Percentiles rank a stretch among this genome's conserved stretches.
These are phyloP conservation scores for Cornus suecica DNA, from an alignment of 148 eudicot genomes.

Conservation along the genomic window DNA sequence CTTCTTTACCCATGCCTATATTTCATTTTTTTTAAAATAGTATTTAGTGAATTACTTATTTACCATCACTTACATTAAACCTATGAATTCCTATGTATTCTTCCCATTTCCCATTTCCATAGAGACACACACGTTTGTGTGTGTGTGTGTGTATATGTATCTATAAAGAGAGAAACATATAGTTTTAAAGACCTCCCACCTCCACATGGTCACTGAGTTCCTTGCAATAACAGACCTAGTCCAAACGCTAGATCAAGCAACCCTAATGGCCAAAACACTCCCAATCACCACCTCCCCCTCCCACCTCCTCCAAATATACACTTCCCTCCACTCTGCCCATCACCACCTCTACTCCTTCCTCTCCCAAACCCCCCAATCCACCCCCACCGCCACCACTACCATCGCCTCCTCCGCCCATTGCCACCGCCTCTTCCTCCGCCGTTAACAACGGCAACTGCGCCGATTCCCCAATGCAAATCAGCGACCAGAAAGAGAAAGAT, in stretches of 20 bases:
- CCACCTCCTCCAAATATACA: slow-evolving; percentile 26
- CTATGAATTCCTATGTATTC: no score
- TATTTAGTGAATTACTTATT: no score
- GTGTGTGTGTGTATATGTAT: no score
- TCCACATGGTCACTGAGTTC: slow-evolving; percentile 7
- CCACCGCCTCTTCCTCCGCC: slow-evolving; percentile 19
- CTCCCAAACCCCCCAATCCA: slow-evolving; percentile 12
- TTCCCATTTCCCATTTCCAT: no score
- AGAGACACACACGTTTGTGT: no score
- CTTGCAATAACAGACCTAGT: slow-evolving; percentile 14
- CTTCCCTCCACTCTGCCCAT: slow-evolving; percentile 38
- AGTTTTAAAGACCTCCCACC: no score
- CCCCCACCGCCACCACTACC: slow-evolving; percentile 12
- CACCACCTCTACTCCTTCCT: slow-evolving; percentile 36
- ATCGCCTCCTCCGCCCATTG: background rate
- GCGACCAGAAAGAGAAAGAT: slow-evolving; percentile 14
- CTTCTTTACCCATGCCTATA: no score
- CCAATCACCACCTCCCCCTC: slow-evolving; percentile 26
- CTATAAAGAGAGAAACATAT: slow-evolving; percentile 16
- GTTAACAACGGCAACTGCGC: background rate
- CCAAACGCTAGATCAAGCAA: slow-evolving; percentile 35
- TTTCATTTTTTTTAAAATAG: no score
- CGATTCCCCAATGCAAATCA: slow-evolving; percentile 34
- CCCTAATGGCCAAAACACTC: slow-evolving; percentile 39
- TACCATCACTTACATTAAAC: no score